Percentiles rank a stretch among this genome's conserved stretches.
Conservation (phyloP, 2,329 filamentous ascomycete genomes). For the Botrytis deweyae region DNA sequence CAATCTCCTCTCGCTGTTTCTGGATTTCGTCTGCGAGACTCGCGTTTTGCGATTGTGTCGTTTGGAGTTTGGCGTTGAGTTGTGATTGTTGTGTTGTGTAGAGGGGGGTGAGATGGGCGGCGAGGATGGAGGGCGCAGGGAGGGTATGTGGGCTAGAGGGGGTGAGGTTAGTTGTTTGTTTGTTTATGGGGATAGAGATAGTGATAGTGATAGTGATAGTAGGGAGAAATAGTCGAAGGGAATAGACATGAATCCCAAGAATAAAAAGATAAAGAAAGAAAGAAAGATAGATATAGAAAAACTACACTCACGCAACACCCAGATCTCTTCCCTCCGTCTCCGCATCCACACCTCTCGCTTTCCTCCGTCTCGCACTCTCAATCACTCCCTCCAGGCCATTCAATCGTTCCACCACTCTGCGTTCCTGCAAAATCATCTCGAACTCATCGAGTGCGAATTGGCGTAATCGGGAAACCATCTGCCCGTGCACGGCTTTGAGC, state of each 20-base stretch:
- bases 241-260: no score
- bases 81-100: constrained; percentile 54
- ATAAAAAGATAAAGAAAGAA: no score
- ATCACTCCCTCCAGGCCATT: constrained; percentile 60
- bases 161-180: not conserved
- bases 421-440: constrained; percentile 50
- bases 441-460: constrained; percentile 60
- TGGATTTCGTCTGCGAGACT: constrained; percentile 51
- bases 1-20: constrained; percentile 56
- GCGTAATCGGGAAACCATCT: constrained; percentile 57
- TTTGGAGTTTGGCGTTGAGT: constrained; percentile 57
- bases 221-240: no score
- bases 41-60: constrained; percentile 57
- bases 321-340: not conserved
- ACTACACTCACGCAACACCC: constrained; percentile 13
- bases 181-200: not conserved
- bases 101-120: constrained; percentile 55
- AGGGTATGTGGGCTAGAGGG: constrained; percentile 53
- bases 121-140: constrained; percentile 51
- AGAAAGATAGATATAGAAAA: not conserved
- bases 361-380: constrained; percentile 46
- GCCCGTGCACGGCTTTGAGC: constrained; percentile 54
- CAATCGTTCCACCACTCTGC: constrained; percentile 55
- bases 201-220: rapidly evolving
- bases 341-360: constrained; percentile 19